These are phyloP conservation scores for Thermothelomyces thermophilus DNA, from an alignment of 2,329 filamentous ascomycete species.

Conservation along the genomic window DNA sequence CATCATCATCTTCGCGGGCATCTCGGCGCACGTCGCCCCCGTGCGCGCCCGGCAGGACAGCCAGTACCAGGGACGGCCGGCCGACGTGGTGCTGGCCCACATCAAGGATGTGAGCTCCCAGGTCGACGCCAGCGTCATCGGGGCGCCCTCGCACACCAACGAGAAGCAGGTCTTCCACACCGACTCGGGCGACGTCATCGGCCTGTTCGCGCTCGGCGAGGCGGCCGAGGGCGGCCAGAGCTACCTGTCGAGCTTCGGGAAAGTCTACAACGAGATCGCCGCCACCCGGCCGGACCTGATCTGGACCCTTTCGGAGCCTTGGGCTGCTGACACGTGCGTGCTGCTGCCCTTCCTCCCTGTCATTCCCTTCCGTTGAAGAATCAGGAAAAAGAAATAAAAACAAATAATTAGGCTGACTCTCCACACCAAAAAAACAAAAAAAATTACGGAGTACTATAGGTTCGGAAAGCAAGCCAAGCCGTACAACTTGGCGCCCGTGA, in stretches of 20 bases:
- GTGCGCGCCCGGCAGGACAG: constrained; percentile 48
- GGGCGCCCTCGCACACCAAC: constrained; percentile 35
- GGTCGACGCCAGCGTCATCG: too few relatives aligned
- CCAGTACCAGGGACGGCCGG: constrained; percentile 23
- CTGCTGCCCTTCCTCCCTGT: too few relatives aligned
- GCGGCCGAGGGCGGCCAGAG: constrained; percentile 52
- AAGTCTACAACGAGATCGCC: constrained; percentile 58
- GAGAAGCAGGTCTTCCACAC: constrained; percentile 60
- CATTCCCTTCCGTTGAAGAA: too few relatives aligned
- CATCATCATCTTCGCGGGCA: constrained; percentile 52
- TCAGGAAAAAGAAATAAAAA: too few relatives aligned
- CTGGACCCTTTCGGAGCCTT: constrained; percentile 46
- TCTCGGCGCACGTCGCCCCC: constrained; percentile 52
- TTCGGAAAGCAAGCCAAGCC: too few relatives aligned
- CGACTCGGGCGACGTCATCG: constrained; percentile 53
- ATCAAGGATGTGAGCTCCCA: too few relatives aligned
- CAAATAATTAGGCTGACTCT: too few relatives aligned
- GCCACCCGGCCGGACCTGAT: constrained; percentile 53
- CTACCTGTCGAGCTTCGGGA: constrained; percentile 50
- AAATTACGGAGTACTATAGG: too few relatives aligned
- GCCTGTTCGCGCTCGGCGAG: constrained; percentile 47
- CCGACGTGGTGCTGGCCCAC: too few relatives aligned
- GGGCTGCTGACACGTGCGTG: constrained; percentile 42
- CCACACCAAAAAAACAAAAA: too few relatives aligned
- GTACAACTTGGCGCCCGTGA: constrained; percentile 44